Percentiles rank a stretch among this genome's conserved stretches.
Conservation (phyloP, 1,284 basidiomycete species). For the Puccinia hordei region DNA sequence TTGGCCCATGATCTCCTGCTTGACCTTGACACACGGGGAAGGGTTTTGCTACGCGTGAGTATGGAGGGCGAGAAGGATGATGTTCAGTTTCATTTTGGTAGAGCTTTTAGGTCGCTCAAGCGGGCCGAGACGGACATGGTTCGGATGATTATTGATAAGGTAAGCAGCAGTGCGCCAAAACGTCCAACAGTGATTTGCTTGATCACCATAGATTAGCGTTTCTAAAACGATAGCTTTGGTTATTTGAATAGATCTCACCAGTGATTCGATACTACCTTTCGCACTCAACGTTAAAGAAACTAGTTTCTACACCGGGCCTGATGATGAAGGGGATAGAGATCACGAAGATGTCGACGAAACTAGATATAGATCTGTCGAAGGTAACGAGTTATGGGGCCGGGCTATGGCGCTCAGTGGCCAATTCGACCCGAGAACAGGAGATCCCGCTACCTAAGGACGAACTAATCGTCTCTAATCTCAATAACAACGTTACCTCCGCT, state of each 20-base stretch:
- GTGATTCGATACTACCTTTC: constrained; percentile 89
- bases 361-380: constrained; percentile 56
- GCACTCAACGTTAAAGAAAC: constrained; percentile 66
- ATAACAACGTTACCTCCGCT: background rate
- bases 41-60: constrained; percentile 82
- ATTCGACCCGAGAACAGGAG: constrained; percentile 52
- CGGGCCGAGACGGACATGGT: constrained; percentile 95
- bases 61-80: constrained; percentile 99
- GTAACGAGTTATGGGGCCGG: constrained; percentile 52
- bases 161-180: constrained; percentile 58
- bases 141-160: constrained; percentile 94
- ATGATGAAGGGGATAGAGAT: constrained; percentile 50
- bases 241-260: constrained; percentile 75
- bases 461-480: constrained; percentile 30
- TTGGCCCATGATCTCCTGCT: constrained; percentile 89
- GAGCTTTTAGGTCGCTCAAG: constrained; percentile 91
- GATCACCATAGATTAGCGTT: constrained; percentile 9
- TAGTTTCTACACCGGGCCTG: constrained; percentile 54
- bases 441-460: constrained; percentile 55
- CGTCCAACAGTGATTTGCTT: background rate
- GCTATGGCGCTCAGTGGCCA: constrained; percentile 47
- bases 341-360: constrained; percentile 55
- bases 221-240: background rate
- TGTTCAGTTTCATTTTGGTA: constrained; percentile 94
- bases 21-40: constrained; percentile 82